Base-by-base conservation (phyloP, 1,139 yeast genomes). In the Magnusiomyces fungicola region DNA sequence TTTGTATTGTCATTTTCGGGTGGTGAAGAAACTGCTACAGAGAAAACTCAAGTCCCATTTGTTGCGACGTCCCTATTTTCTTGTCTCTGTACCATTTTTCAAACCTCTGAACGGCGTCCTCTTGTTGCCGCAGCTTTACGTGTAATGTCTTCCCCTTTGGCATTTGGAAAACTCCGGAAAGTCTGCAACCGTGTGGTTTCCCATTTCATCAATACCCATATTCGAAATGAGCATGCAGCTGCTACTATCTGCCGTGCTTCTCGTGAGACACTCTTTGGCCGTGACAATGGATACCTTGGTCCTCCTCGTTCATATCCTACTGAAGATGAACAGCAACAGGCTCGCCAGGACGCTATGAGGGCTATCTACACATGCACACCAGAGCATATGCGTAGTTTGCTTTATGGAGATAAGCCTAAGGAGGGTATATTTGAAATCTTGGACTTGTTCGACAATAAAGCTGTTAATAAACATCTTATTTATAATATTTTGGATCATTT, bases 391-490 rank as follows among this genome's bases (percentile, higher is more conserved):
- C 36, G 52, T 2, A 43, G 53, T 1, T 32, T 60, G 1, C 51
- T 58, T 3, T 48, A 63, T 19, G 58, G 67, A 6, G 48, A 62
- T n/a, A 57, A 60, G 14, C 56, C 63, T 0, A 48, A 48, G 12
- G 53, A 58, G 1, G 66, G 63, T n/a, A 58, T 66, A 10, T 66
- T 66, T 33, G 62, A 55, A 41, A 27, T 74, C 19, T 56, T 75
- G 40, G 64, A 66, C 18, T 52, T 64, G 18, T 69, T 75, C 47
- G 65, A 63, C 34, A 61, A 68, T 53, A 65, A 65, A 49, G 52
- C 59, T 19, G 61, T 75, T 19, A 75, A 75, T 61, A 70, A 71
- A 57, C 68, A 70, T 47, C 57, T 75, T 47, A 54, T 73, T 2
- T 68, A 68, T 57, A 62, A 59, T 30, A 19, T 74, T 1, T 21